These are phyloP conservation scores for Epichloe amarillans DNA, from an alignment of 2,329 filamentous ascomycete species.

Conservation along the genomic window DNA sequence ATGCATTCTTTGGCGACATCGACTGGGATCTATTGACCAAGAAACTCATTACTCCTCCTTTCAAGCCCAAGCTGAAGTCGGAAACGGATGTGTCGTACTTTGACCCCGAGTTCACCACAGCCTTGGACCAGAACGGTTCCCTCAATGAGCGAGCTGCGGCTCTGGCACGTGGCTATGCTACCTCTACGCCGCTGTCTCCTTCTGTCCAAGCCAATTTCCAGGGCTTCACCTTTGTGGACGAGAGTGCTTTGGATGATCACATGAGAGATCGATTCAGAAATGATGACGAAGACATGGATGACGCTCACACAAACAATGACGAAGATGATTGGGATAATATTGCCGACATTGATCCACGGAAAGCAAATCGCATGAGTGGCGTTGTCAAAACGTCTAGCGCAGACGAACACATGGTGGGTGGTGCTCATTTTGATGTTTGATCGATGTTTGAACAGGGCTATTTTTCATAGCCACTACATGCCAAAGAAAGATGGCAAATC, in stretches of 20 bases:
- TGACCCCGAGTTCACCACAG: conserved; percentile 95
- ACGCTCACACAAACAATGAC: conserved; percentile 28
- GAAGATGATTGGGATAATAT: conserved; percentile 48
- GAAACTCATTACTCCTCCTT: conserved; percentile 89
- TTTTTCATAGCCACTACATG: neutral
- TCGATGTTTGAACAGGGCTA: conserved; percentile 29
- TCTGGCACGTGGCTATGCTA: conserved; percentile 70
- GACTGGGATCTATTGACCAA: conserved; percentile 80
- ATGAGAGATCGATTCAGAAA: conserved; percentile 41
- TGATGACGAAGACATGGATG: conserved; percentile 48
- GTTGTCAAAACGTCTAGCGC: conserved; percentile 42
- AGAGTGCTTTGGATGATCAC: conserved; percentile 83
- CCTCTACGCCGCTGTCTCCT: conserved; percentile 83
- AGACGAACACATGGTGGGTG: conserved; percentile 51
- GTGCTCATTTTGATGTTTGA: conserved; percentile 41
- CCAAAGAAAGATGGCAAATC: neutral
- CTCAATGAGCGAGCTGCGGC: conserved; percentile 85
- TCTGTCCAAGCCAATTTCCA: conserved; percentile 97
- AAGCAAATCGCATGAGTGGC: conserved; percentile 49
- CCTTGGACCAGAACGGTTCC: conserved; percentile 72
- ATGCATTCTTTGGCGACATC: conserved; percentile 88
- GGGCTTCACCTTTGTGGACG: conserved; percentile 97
- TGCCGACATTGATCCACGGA: conserved; percentile 38
- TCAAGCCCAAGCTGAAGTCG: conserved; percentile 94
- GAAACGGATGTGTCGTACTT: conserved; percentile 97